Base-by-base conservation (phyloP, 2,329 filamentous ascomycete genomes). In the Diaporthe australafricana region DNA sequence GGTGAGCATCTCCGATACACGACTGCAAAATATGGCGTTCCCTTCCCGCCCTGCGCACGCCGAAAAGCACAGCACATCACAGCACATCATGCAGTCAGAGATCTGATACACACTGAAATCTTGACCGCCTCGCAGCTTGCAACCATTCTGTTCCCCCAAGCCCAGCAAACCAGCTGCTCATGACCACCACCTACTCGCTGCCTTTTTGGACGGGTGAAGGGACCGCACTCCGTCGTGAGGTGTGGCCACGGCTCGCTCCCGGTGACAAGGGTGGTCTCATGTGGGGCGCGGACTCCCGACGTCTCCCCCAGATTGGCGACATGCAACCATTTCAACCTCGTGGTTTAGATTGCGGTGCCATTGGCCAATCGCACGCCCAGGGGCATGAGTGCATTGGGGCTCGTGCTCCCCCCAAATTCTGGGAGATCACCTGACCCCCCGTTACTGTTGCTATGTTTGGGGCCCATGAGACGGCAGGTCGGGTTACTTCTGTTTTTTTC, bases 321-420 rank as follows among this genome's bases (percentile, higher is more conserved):
- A 20, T 67, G 67, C 42, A 50, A 27, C 47, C 40, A 38, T 32
- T 47, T 56, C 6, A 20, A 56, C 69, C 69, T 71, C 69, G 62
- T 71, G 69, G 69, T 55, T 32, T 25, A 30, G 62, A 56, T 65
- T 66, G 60, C 40, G 52, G 47, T 67, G 57, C 40, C 25, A 71
- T 57, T 71, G 69, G 69, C 62, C 63, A 67, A 67, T 67, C 35
- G 17, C 52, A 9, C n/a, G 53, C 14, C 62, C 57, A n/a, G 30
- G 42, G 16, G 38, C 42, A 25, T 40, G 60, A 48, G 42, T 45
- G 47, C 60, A 12, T 25, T 11, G 17, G 56, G 63, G 53, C 62
- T 47, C 56, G 63, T 62, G 32, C 56, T 65, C 38, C 50, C 57
- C 40, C 40, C 32, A 25, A 20, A 22, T 17, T 27, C 53, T 20